Evolutionary conservation across 2,329 filamentous ascomycete genomes (phyloP).

Genomic region (Clathrospora elynae): DNA sequence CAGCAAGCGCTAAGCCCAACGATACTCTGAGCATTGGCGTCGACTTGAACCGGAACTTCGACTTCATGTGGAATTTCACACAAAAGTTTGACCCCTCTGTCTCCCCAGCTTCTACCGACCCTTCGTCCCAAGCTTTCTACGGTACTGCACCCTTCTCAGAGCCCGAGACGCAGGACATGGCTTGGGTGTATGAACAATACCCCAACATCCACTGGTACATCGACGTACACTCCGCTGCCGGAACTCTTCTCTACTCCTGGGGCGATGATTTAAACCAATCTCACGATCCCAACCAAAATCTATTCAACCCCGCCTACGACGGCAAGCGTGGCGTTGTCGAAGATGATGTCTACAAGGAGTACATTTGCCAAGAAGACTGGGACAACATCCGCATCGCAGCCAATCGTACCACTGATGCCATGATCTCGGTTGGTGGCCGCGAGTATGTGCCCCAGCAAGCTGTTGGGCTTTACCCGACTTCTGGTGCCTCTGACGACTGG

Average conservation of each 20-base stretch:
- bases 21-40: constrained; percentile 30
- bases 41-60: constrained; percentile 50
- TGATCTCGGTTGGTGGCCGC: constrained; percentile 44
- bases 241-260: constrained; percentile 63
- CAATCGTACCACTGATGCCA: constrained; percentile 42
- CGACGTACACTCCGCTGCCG: constrained; percentile 62
- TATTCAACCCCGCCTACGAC: constrained; percentile 59
- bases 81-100: constrained; percentile 52
- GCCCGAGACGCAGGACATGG: constrained; percentile 60
- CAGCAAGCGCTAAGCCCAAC: constrained; percentile 26
- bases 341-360: constrained; percentile 58
- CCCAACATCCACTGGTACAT: constrained; percentile 61
- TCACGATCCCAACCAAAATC: constrained; percentile 55
- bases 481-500: constrained; percentile 48
- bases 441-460: constrained; percentile 42
- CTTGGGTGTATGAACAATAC: constrained; percentile 59
- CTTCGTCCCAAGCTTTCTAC: constrained; percentile 57
- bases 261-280: constrained; percentile 61
- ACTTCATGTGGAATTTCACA: constrained; percentile 62
- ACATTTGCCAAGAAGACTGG: constrained; percentile 44
- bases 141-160: constrained; percentile 61
- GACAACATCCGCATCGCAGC: constrained; percentile 41
- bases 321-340: constrained; percentile 56
- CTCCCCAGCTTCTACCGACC: constrained; percentile 49
- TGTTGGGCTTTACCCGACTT: constrained; percentile 47